A percentile compares a stretch with the other conserved stretches of the same genome.
Evolutionary conservation across 2,329 filamentous ascomycete genomes (phyloP).

Genomic region (Blastomyces silverae): DNA sequence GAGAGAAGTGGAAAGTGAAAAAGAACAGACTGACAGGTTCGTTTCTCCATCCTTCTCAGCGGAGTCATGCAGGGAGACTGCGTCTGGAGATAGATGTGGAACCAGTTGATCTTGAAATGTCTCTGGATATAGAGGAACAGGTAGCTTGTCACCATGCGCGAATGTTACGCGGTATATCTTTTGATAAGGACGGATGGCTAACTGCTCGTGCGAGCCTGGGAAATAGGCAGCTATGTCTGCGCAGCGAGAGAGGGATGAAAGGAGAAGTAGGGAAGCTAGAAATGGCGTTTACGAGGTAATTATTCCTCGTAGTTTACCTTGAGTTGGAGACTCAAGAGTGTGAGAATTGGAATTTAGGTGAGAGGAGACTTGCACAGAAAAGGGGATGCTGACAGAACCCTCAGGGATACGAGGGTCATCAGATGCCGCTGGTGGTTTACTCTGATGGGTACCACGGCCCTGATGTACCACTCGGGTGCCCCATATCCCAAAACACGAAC

Average conservation of each 20-base stretch:
- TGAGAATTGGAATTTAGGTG: not conserved
- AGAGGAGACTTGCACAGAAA: not conserved
- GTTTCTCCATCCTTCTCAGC: not conserved
- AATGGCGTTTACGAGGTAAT: constrained; percentile 4
- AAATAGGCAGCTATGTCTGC: constrained; percentile 5
- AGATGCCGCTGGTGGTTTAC: not conserved
- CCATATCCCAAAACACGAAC: not conserved
- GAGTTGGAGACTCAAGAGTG: not conserved
- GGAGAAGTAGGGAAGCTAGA: not conserved
- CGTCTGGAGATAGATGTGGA: constrained; percentile 14
- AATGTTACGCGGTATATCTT: not conserved
- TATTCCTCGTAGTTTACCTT: not conserved
- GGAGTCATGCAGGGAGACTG: constrained; percentile 4
- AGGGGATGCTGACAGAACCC: not conserved
- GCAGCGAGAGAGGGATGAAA: not conserved
- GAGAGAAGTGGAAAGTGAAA: not conserved
- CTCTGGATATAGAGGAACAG: constrained; percentile 19
- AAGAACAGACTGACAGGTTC: not conserved
- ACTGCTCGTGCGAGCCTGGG: not conserved
- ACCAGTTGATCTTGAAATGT: constrained; percentile 19
- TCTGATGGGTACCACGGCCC: not conserved
- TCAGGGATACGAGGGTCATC: not conserved
- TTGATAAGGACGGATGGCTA: not conserved
- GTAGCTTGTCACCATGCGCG: constrained; percentile 5
- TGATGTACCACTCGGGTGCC: not conserved